phyloP scores from a whole-genome alignment of 352 stramenopile genomes.

The Pythium grandisporangium region DNA sequence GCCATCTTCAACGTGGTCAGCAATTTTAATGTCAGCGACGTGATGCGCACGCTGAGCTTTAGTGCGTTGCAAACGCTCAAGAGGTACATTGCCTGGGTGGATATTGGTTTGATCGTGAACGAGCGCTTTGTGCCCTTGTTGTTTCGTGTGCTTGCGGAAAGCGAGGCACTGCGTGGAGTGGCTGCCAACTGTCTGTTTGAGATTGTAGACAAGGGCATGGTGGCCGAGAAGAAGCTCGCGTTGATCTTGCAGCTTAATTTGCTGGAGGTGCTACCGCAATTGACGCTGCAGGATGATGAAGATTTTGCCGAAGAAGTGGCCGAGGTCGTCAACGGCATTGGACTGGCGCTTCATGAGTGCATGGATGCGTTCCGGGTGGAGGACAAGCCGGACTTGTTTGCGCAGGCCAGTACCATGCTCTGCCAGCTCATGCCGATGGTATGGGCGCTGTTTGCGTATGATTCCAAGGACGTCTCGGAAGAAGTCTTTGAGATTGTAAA shows the following conservation, averaged over 20 bases:
- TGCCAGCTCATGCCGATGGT: slow-evolving; percentile 70
- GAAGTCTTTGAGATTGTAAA: slow-evolving; percentile 86
- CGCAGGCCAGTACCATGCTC: slow-evolving; percentile 46
- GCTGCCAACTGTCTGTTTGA: slow-evolving; percentile 81
- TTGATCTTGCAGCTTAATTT: slow-evolving; percentile 66
- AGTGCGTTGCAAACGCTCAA: slow-evolving; percentile 72
- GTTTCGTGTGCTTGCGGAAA: slow-evolving; percentile 57
- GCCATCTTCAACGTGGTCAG: slow-evolving; percentile 77
- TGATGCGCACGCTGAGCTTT: slow-evolving; percentile 59
- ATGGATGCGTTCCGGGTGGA: slow-evolving; percentile 72
- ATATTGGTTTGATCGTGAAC: slow-evolving; percentile 78
- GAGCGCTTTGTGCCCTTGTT: slow-evolving; percentile 72
- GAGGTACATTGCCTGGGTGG: slow-evolving; percentile 83
- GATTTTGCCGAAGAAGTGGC: slow-evolving; percentile 77
- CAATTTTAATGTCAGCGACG: slow-evolving; percentile 56
- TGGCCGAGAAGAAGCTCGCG: slow-evolving; percentile 72
- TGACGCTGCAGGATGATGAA: slow-evolving; percentile 69
- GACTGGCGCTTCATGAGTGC: slow-evolving; percentile 69
- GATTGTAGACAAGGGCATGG: slow-evolving; percentile 84
- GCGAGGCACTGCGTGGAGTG: slow-evolving; percentile 44
- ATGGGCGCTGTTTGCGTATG: slow-evolving; percentile 73
- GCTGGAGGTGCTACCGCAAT: slow-evolving; percentile 35
- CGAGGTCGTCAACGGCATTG: slow-evolving; percentile 77
- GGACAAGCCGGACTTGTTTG: slow-evolving; percentile 29
- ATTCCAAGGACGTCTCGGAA: slow-evolving; percentile 77